Percentiles rank a stretch among this genome's conserved stretches.
These are phyloP conservation scores for Penicillium parvum DNA, from an alignment of 495 filamentous ascomycete species.

Conservation along the genomic window DNA sequence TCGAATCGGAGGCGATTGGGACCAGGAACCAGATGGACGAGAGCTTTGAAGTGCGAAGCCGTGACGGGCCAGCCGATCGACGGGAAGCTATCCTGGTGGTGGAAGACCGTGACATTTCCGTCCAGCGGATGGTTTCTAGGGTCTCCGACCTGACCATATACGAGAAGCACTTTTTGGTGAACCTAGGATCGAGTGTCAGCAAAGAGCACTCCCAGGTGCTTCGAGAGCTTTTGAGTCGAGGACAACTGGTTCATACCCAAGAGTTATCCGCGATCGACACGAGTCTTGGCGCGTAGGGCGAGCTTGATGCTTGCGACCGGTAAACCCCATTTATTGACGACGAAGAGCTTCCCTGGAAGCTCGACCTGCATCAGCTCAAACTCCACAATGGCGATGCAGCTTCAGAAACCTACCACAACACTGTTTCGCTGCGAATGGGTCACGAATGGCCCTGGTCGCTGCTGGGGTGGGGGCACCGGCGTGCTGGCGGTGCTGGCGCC, in stretches of 20 bases:
- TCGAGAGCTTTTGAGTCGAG: not conserved
- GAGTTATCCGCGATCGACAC: slow-evolving; percentile 72
- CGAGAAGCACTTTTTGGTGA: slow-evolving; percentile 80
- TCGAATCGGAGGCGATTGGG: slow-evolving; percentile 83
- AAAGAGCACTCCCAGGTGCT: not conserved
- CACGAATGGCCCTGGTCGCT: slow-evolving; percentile 38
- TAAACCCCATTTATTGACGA: slow-evolving; percentile 51
- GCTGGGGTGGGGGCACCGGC: slow-evolving; percentile 34
- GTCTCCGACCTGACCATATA: slow-evolving; percentile 77
- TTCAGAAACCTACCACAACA: slow-evolving; percentile 33
- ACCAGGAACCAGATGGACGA: slow-evolving; percentile 82
- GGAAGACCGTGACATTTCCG: slow-evolving; percentile 72
- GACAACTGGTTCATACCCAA: slow-evolving; percentile 56
- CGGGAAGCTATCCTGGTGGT: slow-evolving; percentile 81
- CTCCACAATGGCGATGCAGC: not conserved
- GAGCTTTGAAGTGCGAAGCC: slow-evolving; percentile 82
- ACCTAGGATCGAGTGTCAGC: slow-evolving; percentile 49
- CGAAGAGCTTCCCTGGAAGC: slow-evolving; percentile 31
- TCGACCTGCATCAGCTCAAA: not conserved
- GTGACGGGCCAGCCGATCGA: slow-evolving; percentile 77
- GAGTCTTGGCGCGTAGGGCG: slow-evolving; percentile 73
- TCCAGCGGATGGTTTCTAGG: slow-evolving; percentile 65
- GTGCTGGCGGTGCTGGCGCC: slow-evolving; percentile 29
- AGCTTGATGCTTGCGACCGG: slow-evolving; percentile 53
- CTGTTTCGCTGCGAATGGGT: slow-evolving; percentile 48